Conservation (phyloP, 805 yeast genomes). For the Candida morakotiae region DNA sequence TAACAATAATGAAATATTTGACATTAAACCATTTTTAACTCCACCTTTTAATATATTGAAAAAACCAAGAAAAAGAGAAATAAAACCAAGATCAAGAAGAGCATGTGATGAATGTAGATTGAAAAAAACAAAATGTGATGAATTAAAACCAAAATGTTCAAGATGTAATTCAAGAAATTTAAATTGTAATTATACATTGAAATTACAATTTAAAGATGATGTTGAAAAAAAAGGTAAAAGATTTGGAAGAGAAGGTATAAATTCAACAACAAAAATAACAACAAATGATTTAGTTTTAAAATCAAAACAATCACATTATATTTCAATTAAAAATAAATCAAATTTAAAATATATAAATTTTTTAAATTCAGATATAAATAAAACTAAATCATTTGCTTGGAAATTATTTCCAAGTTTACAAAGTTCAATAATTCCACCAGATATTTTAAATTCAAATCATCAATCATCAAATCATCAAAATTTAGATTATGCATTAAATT, state of each 20-base stretch:
- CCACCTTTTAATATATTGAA: background rate
- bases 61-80: background rate
- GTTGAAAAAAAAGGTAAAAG: conserved; percentile 19
- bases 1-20: too few relatives aligned
- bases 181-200: conserved; percentile 17
- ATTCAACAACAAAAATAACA: conserved; percentile 6
- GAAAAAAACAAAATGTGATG: conserved; percentile 23
- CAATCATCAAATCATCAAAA: conserved; percentile 9
- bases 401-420: conserved; percentile 11
- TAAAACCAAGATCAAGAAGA: conserved; percentile 12
- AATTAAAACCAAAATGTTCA: conserved; percentile 20
- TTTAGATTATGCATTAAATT: conserved; percentile 19
- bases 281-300: conserved; percentile 11
- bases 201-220: conserved; percentile 23
- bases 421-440: conserved; percentile 21
- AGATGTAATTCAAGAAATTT: conserved; percentile 15
- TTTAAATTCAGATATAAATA: background rate
- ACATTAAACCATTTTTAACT: too few relatives aligned
- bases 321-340: conserved; percentile 11
- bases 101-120: conserved; percentile 22
- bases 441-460: conserved; percentile 12
- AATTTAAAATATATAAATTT: conserved; percentile 16
- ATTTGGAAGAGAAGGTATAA: conserved; percentile 26
- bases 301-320: conserved; percentile 13
- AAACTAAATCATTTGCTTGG: background rate